Base-by-base conservation (phyloP, 2,329 filamentous ascomycete genomes). In the Fusarium nodosum region DNA sequence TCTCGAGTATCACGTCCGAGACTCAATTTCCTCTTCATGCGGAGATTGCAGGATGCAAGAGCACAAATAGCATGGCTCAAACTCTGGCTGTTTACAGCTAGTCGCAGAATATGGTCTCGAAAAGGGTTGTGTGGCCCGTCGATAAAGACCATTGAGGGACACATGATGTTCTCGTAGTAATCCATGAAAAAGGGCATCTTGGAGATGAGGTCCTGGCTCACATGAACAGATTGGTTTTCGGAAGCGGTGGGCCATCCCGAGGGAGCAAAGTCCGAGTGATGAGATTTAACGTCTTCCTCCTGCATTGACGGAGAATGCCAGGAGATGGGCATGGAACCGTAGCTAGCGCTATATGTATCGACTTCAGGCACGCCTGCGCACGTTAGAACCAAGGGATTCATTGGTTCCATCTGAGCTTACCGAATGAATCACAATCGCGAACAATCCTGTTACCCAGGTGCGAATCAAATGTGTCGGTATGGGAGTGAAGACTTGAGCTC, bases 51-150 rank as follows among this genome's bases (percentile, higher is more conserved):
- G 13, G 93, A 92, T 2, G 94, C 89, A 33, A 97, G 82, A 13
- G 94, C 94, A 72, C 94, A 96, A 74, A 97, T 94, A 55, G 94
- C 94, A 79, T 97, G 93, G 77, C 95, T 93, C n/a, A 97, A 82
- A 70, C 93, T 94, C 72, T 91, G 89, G 78, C 93, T 97, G 63
- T 87, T 85, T 69, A 89, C 85, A 15, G 94, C 93, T 52, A 97
- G 85, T 57, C 89, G 89, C 62, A 97, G 85, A 57, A 97, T 89
- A 76, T 97, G 91, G 73, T 90, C 89, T 65, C 94, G 87, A 77
- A 95, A 97, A 2, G 95, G 95, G 78, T 97, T 97, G 66, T 86
- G 86, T 2, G 92, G 91, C 13, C 90, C 90, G 77, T 98, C 95
- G 78, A 97, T 94, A 71, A 94, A 93, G 52, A 97, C 94, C 80